Evolutionary conservation across 1,284 basidiomycete species (phyloP), one percentile per base, ranked within the genome.

Genomic region (Wolfiporia cocos): DNA sequence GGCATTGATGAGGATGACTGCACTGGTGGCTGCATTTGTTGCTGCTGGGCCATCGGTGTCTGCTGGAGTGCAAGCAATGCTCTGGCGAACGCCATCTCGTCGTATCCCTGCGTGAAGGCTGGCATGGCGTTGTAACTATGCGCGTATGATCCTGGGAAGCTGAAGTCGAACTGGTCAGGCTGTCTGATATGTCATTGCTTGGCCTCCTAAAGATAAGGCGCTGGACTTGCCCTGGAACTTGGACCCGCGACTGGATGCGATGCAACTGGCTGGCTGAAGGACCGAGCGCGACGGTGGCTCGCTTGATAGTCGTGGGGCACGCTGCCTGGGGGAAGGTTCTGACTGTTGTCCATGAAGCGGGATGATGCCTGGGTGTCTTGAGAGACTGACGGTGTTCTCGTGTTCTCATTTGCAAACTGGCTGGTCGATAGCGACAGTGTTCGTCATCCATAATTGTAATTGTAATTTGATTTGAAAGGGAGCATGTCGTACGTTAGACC

Each of bases 21-120:
- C 17, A 45, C 41, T 9, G 46, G 34, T 41, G 35, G 10, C 42
- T 33, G 9, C 37, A 40, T 24, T 34, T 32, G 24, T 42, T 49
- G 26, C n/a, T n/a, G n/a, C n/a, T n/a, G n/a, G n/a, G n/a, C n/a
- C n/a, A 35, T 37, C 28, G 46, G 50, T 42, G 44, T 49, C 42
- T 45, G 50, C 44, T 50, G 57, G 51, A 59, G 50, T n/a, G 55
- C 43, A 26, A 52, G 48, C 35, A 58, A 37, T n/a, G 56, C 52
- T 23, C 57, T 46, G 26, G 52, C 48, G 39, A 61, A 47, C 17
- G 54, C 49, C 33, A 55, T 55, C 35, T 60, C 55, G 39, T 57
- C 53, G 44, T 57, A 57, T n/a, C 49, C 41, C 20, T 46, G 49
- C 14, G 46, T 44, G 21, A 48, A 35, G 29, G 48, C 38, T 24